A percentile compares a stretch with the other conserved stretches of the same genome.
Conservation (phyloP, 306 rosid species). For the Glycyrrhiza uralensis region DNA sequence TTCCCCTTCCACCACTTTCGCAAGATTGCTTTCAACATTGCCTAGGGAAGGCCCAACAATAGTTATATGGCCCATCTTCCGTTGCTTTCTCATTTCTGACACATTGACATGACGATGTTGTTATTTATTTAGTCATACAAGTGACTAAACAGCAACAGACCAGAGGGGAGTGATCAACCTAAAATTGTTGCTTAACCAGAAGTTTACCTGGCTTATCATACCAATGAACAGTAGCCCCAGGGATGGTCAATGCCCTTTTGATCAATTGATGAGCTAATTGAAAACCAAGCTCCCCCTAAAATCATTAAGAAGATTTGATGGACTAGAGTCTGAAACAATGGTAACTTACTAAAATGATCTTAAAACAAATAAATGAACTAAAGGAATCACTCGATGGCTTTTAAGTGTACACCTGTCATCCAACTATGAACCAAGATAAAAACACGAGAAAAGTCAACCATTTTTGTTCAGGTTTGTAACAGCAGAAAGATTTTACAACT, state of each 20-base stretch:
- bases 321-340: background rate
- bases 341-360: background rate
- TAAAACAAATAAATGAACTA: constrained; percentile 18
- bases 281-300: constrained; percentile 78
- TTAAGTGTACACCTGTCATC: background rate
- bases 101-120: background rate
- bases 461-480: background rate
- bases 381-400: background rate
- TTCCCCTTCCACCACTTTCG: constrained; percentile 41
- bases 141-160: background rate
- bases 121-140: constrained; percentile 5
- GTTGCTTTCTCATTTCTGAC: constrained; percentile 85
- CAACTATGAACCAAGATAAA: constrained; percentile 3
- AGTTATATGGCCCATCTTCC: constrained; percentile 95
- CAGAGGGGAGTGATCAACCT: background rate
- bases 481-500: background rate
- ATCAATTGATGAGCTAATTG: constrained; percentile 66
- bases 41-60: constrained; percentile 66
- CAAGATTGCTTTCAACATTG: constrained; percentile 51
- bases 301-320: constrained; percentile 26
- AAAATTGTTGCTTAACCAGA: constrained; percentile 13
- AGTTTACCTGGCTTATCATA: constrained; percentile 84
- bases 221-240: constrained; percentile 91
- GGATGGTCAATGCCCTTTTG: constrained; percentile 53
- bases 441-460: background rate